Conservation (phyloP, 306 rosid species). For the Prunus kanzakura region DNA sequence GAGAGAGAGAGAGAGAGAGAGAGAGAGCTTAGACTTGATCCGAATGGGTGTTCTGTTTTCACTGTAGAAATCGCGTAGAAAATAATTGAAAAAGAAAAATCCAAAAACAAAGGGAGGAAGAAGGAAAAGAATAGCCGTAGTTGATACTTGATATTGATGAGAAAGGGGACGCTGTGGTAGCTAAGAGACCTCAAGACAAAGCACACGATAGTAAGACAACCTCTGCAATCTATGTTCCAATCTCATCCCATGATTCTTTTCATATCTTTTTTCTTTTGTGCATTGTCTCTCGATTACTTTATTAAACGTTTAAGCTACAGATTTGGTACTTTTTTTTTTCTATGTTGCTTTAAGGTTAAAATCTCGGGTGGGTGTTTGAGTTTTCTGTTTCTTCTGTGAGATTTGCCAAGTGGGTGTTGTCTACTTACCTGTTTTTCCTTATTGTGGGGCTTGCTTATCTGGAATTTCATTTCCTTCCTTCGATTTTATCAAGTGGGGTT, state of each 20-base stretch:
- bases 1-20: too few species aligned
- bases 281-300: background rate
- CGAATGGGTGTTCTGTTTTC: background rate
- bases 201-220: slow-evolving; percentile 13
- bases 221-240: slow-evolving; percentile 3
- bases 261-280: background rate
- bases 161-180: background rate
- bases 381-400: background rate
- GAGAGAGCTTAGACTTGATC: background rate
- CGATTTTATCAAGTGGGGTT: background rate
- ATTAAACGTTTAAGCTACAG: background rate
- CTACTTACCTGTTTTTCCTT: background rate
- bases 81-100: background rate
- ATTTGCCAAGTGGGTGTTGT: background rate
- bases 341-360: background rate
- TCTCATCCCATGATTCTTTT: background rate
- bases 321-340: background rate
- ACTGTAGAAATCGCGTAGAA: background rate
- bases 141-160: background rate
- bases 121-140: background rate
- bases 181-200: background rate
- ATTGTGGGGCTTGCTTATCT: too few species aligned
- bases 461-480: too few species aligned
- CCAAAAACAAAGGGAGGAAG: background rate
- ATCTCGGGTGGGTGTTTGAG: slow-evolving; percentile 14